Percentiles rank a stretch among this genome's conserved stretches.
Conservation (phyloP, 192 early-diverging fungal genomes). For the Kickxella alabastrina region DNA sequence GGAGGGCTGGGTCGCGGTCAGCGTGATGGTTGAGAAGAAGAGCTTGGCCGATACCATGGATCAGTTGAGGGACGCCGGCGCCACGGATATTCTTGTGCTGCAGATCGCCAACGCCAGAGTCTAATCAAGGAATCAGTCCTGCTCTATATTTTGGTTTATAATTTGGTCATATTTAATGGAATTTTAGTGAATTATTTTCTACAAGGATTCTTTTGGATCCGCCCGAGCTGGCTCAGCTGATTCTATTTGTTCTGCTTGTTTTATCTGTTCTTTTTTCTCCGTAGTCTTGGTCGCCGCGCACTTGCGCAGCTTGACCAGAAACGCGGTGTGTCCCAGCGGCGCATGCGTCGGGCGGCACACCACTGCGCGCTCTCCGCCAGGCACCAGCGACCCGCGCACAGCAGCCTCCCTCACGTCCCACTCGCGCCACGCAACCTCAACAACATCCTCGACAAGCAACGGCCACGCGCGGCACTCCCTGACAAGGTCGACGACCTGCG, state of each 20-base stretch:
- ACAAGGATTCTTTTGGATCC: too few relatives aligned
- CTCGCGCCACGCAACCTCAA: conserved; percentile 39
- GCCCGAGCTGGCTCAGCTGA: too few relatives aligned
- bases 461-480: conserved; percentile 14
- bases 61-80: conserved; percentile 75
- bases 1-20: conserved; percentile 84
- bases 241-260: too few relatives aligned
- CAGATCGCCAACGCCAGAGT: conserved; percentile 76
- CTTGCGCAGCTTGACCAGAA: conserved; percentile 53
- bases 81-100: conserved; percentile 85
- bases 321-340: conserved; percentile 53
- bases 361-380: conserved; percentile 35
- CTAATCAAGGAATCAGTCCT: conserved; percentile 14
- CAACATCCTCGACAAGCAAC: conserved; percentile 33
- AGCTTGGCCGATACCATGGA: conserved; percentile 88
- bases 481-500: conserved; percentile 44
- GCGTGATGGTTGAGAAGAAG: conserved; percentile 82
- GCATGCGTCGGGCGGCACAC: conserved; percentile 53
- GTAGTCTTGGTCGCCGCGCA: conserved; percentile 9
- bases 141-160: background rate
- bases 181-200: too few relatives aligned
- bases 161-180: too few relatives aligned
- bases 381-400: conserved; percentile 16
- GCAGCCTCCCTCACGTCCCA: conserved; percentile 38
- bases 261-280: background rate